Percentiles rank a stretch among this genome's conserved stretches.
phyloP scores from a whole-genome alignment of 2,329 filamentous ascomycete species.

The Elsinoe ampelina region DNA sequence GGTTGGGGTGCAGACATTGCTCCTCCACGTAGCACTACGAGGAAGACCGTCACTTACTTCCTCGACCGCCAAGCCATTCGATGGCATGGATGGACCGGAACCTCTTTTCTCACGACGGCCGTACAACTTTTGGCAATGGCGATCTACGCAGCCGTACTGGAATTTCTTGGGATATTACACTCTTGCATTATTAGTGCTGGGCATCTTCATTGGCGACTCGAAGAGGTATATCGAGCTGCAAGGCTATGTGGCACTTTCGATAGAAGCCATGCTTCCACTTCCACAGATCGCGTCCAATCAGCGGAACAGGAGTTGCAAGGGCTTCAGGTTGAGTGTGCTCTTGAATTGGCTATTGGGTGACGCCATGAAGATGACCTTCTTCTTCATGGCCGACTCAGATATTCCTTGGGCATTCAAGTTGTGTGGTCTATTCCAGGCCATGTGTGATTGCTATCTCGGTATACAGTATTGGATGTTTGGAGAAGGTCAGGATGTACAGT shows the following conservation, averaged over 20 bases:
- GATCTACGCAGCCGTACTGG: conserved; percentile 68
- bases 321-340: conserved; percentile 67
- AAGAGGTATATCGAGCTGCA: conserved; percentile 56
- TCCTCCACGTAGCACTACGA: conserved; percentile 53
- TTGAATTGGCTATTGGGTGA: conserved; percentile 72
- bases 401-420: conserved; percentile 72
- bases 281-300: conserved; percentile 69
- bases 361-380: conserved; percentile 68
- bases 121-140: conserved; percentile 79
- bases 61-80: conserved; percentile 48
- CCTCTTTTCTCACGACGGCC: conserved; percentile 41
- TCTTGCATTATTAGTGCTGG: conserved; percentile 49
- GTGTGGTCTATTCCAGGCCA: conserved; percentile 71
- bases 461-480: conserved; percentile 66
- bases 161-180: conserved; percentile 63
- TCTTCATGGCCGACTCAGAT: conserved; percentile 64
- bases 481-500: conserved; percentile 32
- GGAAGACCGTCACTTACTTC: conserved; percentile 40
- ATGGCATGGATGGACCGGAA: conserved; percentile 30
- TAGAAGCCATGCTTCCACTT: conserved; percentile 73
- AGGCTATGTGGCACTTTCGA: conserved; percentile 64
- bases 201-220: conserved; percentile 56
- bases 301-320: conserved; percentile 60
- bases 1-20: conserved; percentile 47
- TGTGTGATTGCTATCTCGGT: conserved; percentile 65